Base-by-base conservation (phyloP, 140 eudicot genomes). In the Senecio squalidus region DNA sequence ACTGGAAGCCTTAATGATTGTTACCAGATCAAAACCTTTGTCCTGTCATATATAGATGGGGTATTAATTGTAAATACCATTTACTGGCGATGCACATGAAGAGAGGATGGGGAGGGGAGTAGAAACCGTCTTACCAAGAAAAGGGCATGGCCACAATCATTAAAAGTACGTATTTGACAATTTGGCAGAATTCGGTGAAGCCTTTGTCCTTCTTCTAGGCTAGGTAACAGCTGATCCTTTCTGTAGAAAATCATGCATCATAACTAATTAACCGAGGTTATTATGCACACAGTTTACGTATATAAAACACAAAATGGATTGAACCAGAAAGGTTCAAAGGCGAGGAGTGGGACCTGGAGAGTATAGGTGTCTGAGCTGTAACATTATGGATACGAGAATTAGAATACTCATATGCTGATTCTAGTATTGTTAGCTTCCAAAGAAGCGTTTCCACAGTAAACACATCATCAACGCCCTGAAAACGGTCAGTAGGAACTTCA, bases 301-400 rank as follows among this genome's bases (percentile, higher is more conserved):
- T n/a, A n/a, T n/a, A 43, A 4, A 43, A 43, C 22, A 15, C 17
- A 27, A 39, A 41, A 9, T 9, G 41, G 3, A 4, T 34, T n/a
- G n/a, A n/a, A n/a, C n/a, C n/a, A n/a, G n/a, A n/a, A n/a, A n/a
- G n/a, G n/a, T n/a, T n/a, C n/a, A n/a, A n/a, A n/a, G n/a, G n/a
- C n/a, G n/a, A n/a, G n/a, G n/a, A n/a, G n/a, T n/a, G n/a, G n/a
- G n/a, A n/a, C n/a, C n/a, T n/a, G n/a, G n/a, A n/a, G n/a, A n/a
- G n/a, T n/a, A n/a, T n/a, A n/a, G n/a, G n/a, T n/a, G n/a, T n/a
- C n/a, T n/a, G n/a, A n/a, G n/a, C n/a, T n/a, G n/a, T n/a, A 41
- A 84, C 82, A 57, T 74, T 81, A 56, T 71, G 84, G 33, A 84
- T 54, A 25, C 78, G 82, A 11, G 88, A 84, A 53, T 77, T 84